Conservation (phyloP, 495 filamentous ascomycete species). For the Xylaria nigripes region DNA sequence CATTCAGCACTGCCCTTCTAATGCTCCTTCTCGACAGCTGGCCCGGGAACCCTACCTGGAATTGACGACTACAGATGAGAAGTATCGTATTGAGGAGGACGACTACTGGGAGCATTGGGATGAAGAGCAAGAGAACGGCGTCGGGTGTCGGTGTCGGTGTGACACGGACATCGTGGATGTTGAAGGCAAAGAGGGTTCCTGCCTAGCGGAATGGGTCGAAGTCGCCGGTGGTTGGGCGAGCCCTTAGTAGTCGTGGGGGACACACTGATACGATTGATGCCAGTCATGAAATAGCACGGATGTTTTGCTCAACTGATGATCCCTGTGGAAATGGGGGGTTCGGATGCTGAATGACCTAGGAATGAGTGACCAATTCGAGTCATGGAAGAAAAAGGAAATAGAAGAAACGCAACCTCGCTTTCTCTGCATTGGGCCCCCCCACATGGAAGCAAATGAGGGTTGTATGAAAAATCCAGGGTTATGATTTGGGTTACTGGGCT, state of each 20-base stretch:
- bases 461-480: slow-evolving; percentile 12
- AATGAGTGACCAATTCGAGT: background rate
- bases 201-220: slow-evolving; percentile 93
- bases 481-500: slow-evolving; percentile 17
- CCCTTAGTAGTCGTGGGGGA: slow-evolving; percentile 28
- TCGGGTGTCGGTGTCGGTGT: slow-evolving; percentile 92
- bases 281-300: background rate
- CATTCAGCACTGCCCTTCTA: slow-evolving; percentile 97
- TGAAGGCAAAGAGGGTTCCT: slow-evolving; percentile 93
- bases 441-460: background rate
- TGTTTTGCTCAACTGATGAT: background rate
- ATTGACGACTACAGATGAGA: slow-evolving; percentile 74
- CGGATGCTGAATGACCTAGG: background rate
- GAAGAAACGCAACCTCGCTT: background rate
- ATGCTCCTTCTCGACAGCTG: slow-evolving; percentile 85
- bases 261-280: slow-evolving; percentile 1
- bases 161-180: slow-evolving; percentile 99
- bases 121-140: slow-evolving; percentile 85
- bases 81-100: slow-evolving; percentile 85
- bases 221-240: slow-evolving; percentile 90
- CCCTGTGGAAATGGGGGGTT: too few relatives aligned
- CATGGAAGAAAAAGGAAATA: background rate
- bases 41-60: slow-evolving; percentile 76
- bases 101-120: slow-evolving; percentile 93
- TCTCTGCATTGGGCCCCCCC: background rate